Base-by-base conservation (phyloP, 1,284 basidiomycete genomes). In the Hemileia vastatrix region DNA sequence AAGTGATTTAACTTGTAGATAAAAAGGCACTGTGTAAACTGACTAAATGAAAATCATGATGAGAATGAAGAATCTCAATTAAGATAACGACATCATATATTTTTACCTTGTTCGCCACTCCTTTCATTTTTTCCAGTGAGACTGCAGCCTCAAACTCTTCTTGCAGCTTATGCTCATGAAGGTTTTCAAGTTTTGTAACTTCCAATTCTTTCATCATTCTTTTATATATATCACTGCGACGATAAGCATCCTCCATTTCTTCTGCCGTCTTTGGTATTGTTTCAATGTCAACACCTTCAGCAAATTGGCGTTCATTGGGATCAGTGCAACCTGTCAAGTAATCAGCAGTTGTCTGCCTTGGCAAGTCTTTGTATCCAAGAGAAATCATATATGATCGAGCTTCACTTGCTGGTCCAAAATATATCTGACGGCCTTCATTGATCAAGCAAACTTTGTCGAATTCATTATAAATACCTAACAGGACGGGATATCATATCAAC, bases 11-110 rank as follows among this genome's bases (percentile, higher is more conserved):
- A 90, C 83, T 74, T 93, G 90, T 1, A 83, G 82, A 44, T 77
- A 74, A 77, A 88, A 89, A 1, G 86, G 84, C 31, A 92, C 83
- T 2, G 88, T 92, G 77, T 93, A 95, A 2, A 89, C 87, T 66
- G 86, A 88, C 78, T 87, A 49, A 23, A 50, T 50, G n/a, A 68
- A 64, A 56, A 60, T 66, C 49, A 72, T 68, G 56, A 64, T n/a
- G n/a, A n/a, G n/a, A n/a, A n/a, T n/a, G n/a, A n/a, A n/a, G n/a
- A n/a, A n/a, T n/a, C n/a, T n/a, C n/a, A n/a, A n/a, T n/a, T n/a
- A n/a, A 27, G 24, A n/a, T n/a, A n/a, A n/a, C n/a, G n/a, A n/a
- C n/a, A 18, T 31, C 19, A 40, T n/a, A 40, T 32, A 40, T 11
- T 32, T 44, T 24, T 40, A 61, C 58, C 44, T 61, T 61, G 19